Evolutionary conservation across 2,329 filamentous ascomycete genomes (phyloP).

Genomic region (Monosporascus sp.): DNA sequence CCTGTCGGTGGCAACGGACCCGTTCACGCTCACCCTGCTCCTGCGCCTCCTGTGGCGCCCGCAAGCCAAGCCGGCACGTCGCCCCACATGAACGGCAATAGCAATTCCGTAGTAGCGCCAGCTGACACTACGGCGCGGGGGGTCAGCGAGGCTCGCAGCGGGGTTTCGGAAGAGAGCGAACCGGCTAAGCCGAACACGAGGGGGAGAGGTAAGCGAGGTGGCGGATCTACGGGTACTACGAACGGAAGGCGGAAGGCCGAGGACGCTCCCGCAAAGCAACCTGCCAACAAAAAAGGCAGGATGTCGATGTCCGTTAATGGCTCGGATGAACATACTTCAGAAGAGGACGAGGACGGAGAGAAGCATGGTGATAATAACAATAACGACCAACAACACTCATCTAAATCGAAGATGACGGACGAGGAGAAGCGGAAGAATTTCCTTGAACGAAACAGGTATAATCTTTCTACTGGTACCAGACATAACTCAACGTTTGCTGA

Average conservation of each 20-base stretch:
- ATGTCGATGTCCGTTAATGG: slow-evolving; percentile 31
- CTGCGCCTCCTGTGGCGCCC: slow-evolving; percentile 31
- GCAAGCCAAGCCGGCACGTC: slow-evolving; percentile 37
- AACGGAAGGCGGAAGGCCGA: slow-evolving; percentile 79
- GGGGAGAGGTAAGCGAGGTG: slow-evolving; percentile 63
- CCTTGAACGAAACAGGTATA: slow-evolving; percentile 88
- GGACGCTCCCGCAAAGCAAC: slow-evolving; percentile 54
- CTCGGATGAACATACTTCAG: slow-evolving; percentile 42
- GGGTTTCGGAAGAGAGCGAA: slow-evolving; percentile 68
- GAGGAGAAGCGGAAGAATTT: slow-evolving; percentile 99
- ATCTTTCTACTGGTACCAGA: slow-evolving; percentile 8
- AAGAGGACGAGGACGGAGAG: slow-evolving; percentile 48
- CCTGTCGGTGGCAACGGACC: slow-evolving; percentile 39
- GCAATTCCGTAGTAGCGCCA: slow-evolving; percentile 36
- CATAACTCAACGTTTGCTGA: slow-evolving; percentile 13
- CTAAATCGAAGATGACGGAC: slow-evolving; percentile 84
- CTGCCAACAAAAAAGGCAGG: slow-evolving; percentile 67
- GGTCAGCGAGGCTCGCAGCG: slow-evolving; percentile 63
- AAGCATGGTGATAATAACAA: slow-evolving; percentile 51
- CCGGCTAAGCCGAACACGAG: slow-evolving; percentile 60
- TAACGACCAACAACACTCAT: slow-evolving; percentile 9
- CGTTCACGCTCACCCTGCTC: slow-evolving; percentile 44
- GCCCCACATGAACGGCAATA: slow-evolving; percentile 49
- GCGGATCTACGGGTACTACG: slow-evolving; percentile 33
- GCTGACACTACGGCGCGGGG: slow-evolving; percentile 39